These are phyloP conservation scores for Kurtzmaniella cleridarum DNA, from an alignment of 805 yeast species.

Conservation along the genomic window DNA sequence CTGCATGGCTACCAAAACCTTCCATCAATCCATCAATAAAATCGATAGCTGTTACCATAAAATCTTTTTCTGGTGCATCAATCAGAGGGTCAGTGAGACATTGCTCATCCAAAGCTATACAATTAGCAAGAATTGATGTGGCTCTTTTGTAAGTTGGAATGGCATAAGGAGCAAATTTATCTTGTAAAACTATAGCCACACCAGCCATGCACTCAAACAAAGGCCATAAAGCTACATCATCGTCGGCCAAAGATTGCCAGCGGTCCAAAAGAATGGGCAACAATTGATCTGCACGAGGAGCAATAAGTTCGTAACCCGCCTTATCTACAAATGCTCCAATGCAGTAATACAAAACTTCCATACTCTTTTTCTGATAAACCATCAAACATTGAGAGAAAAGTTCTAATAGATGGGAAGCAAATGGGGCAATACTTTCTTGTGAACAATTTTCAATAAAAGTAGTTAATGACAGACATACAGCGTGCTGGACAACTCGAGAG, in stretches of 20 bases:
- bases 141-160: conserved; percentile 80
- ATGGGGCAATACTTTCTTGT: conserved; percentile 52
- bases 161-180: conserved; percentile 83
- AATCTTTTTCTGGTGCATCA: conserved; percentile 83
- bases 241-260: conserved; percentile 74
- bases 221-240: conserved; percentile 86
- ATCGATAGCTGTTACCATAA: conserved; percentile 83
- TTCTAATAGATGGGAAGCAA: conserved; percentile 59
- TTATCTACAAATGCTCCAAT: conserved; percentile 84
- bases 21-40: conserved; percentile 89
- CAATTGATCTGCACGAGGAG: conserved; percentile 51
- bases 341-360: conserved; percentile 82
- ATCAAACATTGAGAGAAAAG: conserved; percentile 72
- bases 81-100: conserved; percentile 61
- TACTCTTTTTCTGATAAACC: conserved; percentile 74
- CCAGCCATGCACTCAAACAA: conserved; percentile 88
- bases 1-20: conserved; percentile 67
- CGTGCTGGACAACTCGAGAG: conserved; percentile 91
- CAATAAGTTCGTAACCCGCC: conserved; percentile 50
- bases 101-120: conserved; percentile 61
- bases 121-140: conserved; percentile 57
- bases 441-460: conserved; percentile 78
- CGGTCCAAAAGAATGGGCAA: conserved; percentile 78
- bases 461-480: conserved; percentile 85
- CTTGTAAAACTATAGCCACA: conserved; percentile 83